Evolutionary conservation across 306 rosid genomes (phyloP).

Genomic region (Corylus avellana): DNA sequence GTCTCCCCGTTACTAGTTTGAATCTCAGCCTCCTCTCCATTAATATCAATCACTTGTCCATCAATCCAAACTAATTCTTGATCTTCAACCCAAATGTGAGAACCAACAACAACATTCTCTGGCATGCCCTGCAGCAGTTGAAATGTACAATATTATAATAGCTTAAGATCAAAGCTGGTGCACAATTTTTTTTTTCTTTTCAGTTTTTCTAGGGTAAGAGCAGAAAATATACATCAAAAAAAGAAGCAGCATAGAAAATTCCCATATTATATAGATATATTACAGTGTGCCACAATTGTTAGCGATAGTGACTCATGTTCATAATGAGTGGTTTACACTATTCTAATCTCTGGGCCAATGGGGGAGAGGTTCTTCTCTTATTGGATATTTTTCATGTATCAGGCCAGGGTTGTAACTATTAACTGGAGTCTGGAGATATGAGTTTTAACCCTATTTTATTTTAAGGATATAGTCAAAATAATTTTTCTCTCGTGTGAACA

Average conservation of each 20-base stretch:
- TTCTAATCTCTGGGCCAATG: no score
- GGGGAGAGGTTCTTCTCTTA: no score
- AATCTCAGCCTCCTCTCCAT: conserved; percentile 83
- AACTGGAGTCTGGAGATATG: no score
- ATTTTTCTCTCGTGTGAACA: no score
- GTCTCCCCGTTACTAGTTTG: conserved; percentile 55
- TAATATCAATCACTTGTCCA: conserved; percentile 65
- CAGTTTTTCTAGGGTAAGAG: background rate
- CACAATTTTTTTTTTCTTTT: conserved; percentile 8
- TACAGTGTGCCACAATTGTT: background rate
- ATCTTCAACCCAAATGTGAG: conserved; percentile 83
- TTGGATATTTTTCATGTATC: no score
- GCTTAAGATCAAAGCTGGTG: conserved; percentile 14
- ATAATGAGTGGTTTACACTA: no score
- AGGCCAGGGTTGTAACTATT: no score
- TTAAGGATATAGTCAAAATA: no score
- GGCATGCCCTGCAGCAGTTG: conserved; percentile 59
- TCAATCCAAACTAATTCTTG: conserved; percentile 76
- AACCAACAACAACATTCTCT: conserved; percentile 70
- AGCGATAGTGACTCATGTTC: no score
- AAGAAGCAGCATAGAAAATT: conserved; percentile 8
- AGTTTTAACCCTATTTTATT: no score
- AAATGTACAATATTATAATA: conserved; percentile 18
- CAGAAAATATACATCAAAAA: background rate
- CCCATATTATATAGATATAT: conserved; percentile 8